Evolutionary conservation across 2,329 filamentous ascomycete species (phyloP).

Genomic region (Whalleya microplaca): DNA sequence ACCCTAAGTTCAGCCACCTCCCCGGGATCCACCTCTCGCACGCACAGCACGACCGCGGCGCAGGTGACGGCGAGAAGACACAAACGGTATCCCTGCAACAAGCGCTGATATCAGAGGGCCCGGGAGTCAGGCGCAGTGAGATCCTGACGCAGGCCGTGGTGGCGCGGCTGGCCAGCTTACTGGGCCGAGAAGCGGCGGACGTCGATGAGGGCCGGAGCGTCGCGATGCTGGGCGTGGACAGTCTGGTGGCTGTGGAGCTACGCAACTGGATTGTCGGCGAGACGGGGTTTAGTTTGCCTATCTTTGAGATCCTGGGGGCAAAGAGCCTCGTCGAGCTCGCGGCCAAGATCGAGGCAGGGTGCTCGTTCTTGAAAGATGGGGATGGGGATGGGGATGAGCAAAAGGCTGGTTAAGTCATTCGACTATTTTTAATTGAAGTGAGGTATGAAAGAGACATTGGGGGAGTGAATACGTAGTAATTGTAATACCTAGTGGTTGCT

Average conservation of each 20-base stretch:
- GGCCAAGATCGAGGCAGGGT: background rate
- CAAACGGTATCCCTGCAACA: background rate
- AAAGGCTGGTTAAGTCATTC: background rate
- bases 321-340: constrained; percentile 1
- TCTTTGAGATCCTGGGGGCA: background rate
- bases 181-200: background rate
- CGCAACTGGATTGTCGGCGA: background rate
- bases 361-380: background rate
- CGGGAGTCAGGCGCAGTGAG: background rate
- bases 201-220: too few species aligned
- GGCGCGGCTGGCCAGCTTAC: constrained; percentile 5
- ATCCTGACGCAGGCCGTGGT: background rate
- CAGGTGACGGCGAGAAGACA: background rate
- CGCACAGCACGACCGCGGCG: background rate
- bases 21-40: constrained; percentile 2
- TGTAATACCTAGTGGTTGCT: too few species aligned
- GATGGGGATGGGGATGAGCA: background rate
- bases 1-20: constrained; percentile 6
- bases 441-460: too few species aligned
- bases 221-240: background rate
- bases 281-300: background rate
- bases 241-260: background rate
- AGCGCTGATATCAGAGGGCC: background rate
- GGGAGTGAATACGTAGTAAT: too few species aligned
- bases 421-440: too few species aligned